Evolutionary conservation across 371 early-diverging fungal species (phyloP), one percentile per base, ranked within the genome.

Genomic region (Blakeslea trispora): DNA sequence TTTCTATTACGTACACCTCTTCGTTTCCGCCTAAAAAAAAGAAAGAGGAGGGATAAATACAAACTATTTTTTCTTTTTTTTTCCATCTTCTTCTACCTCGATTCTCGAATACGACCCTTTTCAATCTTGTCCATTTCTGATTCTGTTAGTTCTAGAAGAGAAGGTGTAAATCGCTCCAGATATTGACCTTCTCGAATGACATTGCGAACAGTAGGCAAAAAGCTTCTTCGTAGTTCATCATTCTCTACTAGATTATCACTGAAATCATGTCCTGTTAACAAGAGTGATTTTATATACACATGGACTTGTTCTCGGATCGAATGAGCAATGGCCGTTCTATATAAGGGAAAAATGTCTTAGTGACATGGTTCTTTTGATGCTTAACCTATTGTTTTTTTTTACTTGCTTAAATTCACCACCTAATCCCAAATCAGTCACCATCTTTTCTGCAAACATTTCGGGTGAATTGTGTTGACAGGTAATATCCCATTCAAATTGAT

Each of bases 401-500:
- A 32, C 75, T 52, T 77, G 89, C 92, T 75, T 83, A 69, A 93
- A 94, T 72, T 93, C 95, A 41, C 87, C 81, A 9, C 84, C 82
- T 5, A 94, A 58, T 1, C 89, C 88, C 24, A 91, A 63, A 50
- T 93, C 93, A 3, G 55, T 63, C 6, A 59, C 55, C 47, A 63
- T 51, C 11, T 35, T 55, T 17, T 59, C 39, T 28, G 68, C 63
- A 63, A 67, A 67, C 48, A 52, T 37, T 47, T 63, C 68, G 6
- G 68, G 60, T 10, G 60, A 59, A 35, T 67, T 63, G 1, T 55
- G 35, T 47, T 57, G 35, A 68, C 88, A 88, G 31, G 75, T 80
- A 24, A 95, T 80, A 70, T 93, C 95, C 96, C 96, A 97, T 69
- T 97, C 97, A 62, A 97, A 89, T 63, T 93, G 92, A 74, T 97